These are phyloP conservation scores for Exophiala sp. DNA, from an alignment of 2,329 filamentous ascomycete genomes.

Conservation along the genomic window DNA sequence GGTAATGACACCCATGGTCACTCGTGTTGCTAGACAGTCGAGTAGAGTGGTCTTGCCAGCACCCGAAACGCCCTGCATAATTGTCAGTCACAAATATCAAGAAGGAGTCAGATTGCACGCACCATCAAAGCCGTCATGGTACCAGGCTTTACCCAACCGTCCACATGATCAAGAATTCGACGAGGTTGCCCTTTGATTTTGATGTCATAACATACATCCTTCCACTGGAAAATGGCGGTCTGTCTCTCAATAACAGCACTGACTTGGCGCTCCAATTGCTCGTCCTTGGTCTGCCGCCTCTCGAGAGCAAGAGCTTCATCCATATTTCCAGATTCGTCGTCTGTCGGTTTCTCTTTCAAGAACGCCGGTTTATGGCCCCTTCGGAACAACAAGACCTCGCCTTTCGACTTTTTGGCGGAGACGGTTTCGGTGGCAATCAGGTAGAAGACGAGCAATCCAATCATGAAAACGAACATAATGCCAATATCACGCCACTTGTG, in stretches of 20 bases:
- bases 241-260: slow-evolving; percentile 46
- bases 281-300: slow-evolving; percentile 10
- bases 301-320: slow-evolving; percentile 12
- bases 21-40: slow-evolving; percentile 78
- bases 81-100: background rate
- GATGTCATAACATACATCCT: slow-evolving; percentile 76
- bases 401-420: slow-evolving; percentile 69
- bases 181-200: slow-evolving; percentile 72
- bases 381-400: slow-evolving; percentile 71
- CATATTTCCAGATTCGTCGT: slow-evolving; percentile 7
- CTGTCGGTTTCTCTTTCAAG: slow-evolving; percentile 7
- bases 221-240: slow-evolving; percentile 80
- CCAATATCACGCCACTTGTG: slow-evolving; percentile 70
- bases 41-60: slow-evolving; percentile 89
- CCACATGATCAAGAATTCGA: slow-evolving; percentile 77
- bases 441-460: slow-evolving; percentile 61
- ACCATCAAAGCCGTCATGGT: slow-evolving; percentile 85
- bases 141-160: slow-evolving; percentile 91
- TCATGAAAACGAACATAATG: slow-evolving; percentile 62
- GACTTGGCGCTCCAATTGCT: slow-evolving; percentile 14
- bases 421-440: slow-evolving; percentile 61
- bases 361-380: slow-evolving; percentile 59
- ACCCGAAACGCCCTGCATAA: slow-evolving; percentile 63
- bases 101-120: background rate
- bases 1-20: slow-evolving; percentile 81